These are phyloP conservation scores for Polychytrium aggregatum DNA, from an alignment of 192 early-diverging fungal species.

Conservation along the genomic window DNA sequence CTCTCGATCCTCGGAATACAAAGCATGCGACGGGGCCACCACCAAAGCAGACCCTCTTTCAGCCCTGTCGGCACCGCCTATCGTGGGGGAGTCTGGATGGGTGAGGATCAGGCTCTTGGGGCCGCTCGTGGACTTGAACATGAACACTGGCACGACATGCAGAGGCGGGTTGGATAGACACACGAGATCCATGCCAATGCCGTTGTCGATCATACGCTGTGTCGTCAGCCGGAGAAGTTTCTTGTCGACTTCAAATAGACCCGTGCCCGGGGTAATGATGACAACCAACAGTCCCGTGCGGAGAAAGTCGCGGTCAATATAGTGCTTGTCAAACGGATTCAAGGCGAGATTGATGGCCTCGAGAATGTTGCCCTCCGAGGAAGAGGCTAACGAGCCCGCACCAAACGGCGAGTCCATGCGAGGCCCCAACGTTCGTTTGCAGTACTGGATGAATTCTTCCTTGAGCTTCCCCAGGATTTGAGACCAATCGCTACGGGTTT, in stretches of 20 bases:
- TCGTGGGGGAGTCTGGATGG: not conserved
- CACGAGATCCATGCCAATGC: slow-evolving; percentile 83
- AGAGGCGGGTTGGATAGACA: slow-evolving; percentile 80
- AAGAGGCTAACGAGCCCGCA: slow-evolving; percentile 67
- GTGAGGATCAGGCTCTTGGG: slow-evolving; percentile 7
- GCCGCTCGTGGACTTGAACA: slow-evolving; percentile 44
- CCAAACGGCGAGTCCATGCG: slow-evolving; percentile 53
- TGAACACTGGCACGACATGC: slow-evolving; percentile 79
- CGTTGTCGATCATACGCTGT: slow-evolving; percentile 87
- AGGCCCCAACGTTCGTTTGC: no score
- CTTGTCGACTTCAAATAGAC: slow-evolving; percentile 81
- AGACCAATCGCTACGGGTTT: slow-evolving; percentile 64
- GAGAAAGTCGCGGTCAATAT: slow-evolving; percentile 86
- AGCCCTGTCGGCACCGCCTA: no score
- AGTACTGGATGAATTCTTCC: slow-evolving; percentile 63
- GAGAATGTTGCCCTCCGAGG: slow-evolving; percentile 86
- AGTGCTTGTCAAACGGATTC: slow-evolving; percentile 88
- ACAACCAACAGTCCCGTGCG: slow-evolving; percentile 84
- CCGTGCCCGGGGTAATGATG: slow-evolving; percentile 79
- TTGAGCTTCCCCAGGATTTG: slow-evolving; percentile 50
- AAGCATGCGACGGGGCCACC: no score
- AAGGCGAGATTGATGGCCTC: slow-evolving; percentile 94
- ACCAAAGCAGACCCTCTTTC: no score
- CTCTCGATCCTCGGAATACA: no score
- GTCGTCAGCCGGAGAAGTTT: slow-evolving; percentile 79